Conservation (phyloP, 345 rosid species). For the Murraya koenigii region DNA sequence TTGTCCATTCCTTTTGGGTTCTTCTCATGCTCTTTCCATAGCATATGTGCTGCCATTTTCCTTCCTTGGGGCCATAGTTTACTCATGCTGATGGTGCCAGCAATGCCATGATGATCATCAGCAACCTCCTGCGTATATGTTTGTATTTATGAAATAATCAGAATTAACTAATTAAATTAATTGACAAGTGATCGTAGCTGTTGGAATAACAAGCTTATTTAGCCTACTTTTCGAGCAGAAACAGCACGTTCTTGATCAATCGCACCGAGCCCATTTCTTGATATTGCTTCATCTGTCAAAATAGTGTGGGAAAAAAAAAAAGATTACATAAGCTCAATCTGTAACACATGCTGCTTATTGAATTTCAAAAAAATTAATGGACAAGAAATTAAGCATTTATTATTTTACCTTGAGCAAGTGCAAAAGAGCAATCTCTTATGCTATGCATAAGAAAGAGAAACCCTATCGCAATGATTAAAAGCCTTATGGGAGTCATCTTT, state of each 20-base stretch:
- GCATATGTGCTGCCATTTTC: constrained; percentile 30
- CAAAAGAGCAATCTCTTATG: constrained; percentile 12
- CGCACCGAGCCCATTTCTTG: neutral
- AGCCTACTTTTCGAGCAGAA: constrained; percentile 16
- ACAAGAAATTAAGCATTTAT: neutral
- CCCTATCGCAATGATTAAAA: constrained; percentile 28
- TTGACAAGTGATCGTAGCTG: neutral
- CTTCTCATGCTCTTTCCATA: constrained; percentile 7
- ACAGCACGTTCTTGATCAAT: neutral
- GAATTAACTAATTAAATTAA: neutral
- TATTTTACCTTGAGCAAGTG: constrained; percentile 37
- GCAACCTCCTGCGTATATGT: constrained; percentile 23
- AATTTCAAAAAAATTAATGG: neutral
- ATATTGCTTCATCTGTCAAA: neutral
- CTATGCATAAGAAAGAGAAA: constrained; percentile 33
- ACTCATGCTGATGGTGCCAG: constrained; percentile 1
- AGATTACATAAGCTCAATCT: neutral
- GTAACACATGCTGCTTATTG: no score
- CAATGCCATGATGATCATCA: constrained; percentile 17
- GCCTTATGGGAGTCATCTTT: constrained; percentile 32
- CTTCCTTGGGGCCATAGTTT: constrained; percentile 29
- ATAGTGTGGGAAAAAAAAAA: neutral
- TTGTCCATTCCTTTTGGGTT: neutral
- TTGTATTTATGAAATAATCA: neutral
- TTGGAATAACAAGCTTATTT: neutral